Base-by-base conservation (phyloP, 345 rosid species). In the Gossypium mustelinum region DNA sequence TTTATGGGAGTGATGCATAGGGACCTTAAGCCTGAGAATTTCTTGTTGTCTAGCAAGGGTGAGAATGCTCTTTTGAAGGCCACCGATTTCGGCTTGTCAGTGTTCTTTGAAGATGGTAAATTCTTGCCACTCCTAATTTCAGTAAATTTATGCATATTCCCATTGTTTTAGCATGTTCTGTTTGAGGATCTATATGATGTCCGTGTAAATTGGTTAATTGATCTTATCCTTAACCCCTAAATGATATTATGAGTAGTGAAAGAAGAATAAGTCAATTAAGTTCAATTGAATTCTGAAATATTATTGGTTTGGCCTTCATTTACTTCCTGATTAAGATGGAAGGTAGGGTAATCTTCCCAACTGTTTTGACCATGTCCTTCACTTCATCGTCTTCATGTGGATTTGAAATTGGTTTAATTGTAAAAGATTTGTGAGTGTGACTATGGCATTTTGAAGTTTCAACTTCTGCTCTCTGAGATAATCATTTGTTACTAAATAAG, bases 21-120 rank as follows among this genome's bases (percentile, higher is more conserved):
- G 74, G 97, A 93, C 74, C 88, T 93, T 60, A 94, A 94, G 89
- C 98, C 98, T 10, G 98, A 92, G 89, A 94, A 94, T 83, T 92
- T 94, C 90, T 83, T 94, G 86, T 76, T 94, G 20, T 73, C 92
- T 54, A 87, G 87, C 72, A 86, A 86, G 83, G 89, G 75, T 68
- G 92, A 90, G 78, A 84, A 79, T 48, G 92, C 96, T 1, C 78
- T 64, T 50, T 72, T 94, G 59, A 92, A 94, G 81, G 93, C 97
- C 39, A 92, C 97, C 4, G 97, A 92, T 85, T 94, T 94, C 55
- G 94, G 98, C 25, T 81, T 94, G 81, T 94, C 98, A 0, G 88
- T 88, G 5, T 86, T 84, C 78, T 84, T 87, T 12, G 83, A 86
- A 75, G 86, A 84, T 22, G 88, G 90, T 85, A 70, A 72, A 59